A percentile compares a stretch with the other conserved stretches of the same genome.
These are phyloP conservation scores for Syzygium malaccense DNA, from an alignment of 441 rosid species.

Conservation along the genomic window DNA sequence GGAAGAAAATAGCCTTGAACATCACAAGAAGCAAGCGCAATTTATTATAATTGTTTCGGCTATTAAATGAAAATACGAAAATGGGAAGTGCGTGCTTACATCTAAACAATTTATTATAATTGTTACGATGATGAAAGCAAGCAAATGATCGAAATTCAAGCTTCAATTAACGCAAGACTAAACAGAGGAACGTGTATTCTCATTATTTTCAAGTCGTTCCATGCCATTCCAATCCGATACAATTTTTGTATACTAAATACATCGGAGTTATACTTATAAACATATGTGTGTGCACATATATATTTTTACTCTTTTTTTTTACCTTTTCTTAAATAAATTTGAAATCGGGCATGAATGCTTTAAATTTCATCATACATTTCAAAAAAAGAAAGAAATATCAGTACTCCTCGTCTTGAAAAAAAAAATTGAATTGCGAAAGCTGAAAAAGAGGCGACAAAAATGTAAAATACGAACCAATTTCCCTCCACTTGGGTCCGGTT, in stretches of 20 bases:
- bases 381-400: not conserved
- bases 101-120: not conserved
- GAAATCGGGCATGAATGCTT: not conserved
- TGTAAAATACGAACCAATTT: not conserved
- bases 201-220: not conserved
- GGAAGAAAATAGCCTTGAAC: not conserved
- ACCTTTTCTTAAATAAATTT: not conserved
- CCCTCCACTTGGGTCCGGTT: not conserved
- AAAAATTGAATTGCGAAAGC: not conserved
- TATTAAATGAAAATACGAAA: not conserved
- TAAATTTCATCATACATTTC: not conserved
- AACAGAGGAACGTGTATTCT: not conserved
- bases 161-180: not conserved
- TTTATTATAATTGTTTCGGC: not conserved
- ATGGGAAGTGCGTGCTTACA: not conserved
- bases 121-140: not conserved
- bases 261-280: not conserved
- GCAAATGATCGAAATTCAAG: not conserved
- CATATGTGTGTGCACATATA: not conserved
- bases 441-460: not conserved
- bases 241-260: not conserved
- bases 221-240: not conserved
- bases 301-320: not conserved
- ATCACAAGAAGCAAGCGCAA: not conserved
- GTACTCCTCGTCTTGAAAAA: not conserved